Conservation (phyloP, 352 stramenopile genomes). For the Pythium periplocum region DNA sequence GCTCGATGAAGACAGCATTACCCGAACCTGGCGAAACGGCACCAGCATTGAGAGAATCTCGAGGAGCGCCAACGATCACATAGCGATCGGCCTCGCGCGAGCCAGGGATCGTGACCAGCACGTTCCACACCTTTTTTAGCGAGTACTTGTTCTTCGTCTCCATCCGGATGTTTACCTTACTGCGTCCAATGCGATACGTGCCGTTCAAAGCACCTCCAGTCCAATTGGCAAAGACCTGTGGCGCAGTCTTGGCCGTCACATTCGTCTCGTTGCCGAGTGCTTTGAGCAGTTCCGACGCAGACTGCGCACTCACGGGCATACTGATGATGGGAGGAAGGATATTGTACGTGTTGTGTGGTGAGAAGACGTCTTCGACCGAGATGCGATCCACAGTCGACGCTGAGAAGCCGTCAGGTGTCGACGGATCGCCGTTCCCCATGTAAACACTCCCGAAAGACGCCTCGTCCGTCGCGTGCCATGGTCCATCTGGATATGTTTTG, state of each 20-base stretch:
- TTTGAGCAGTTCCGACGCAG: constrained; percentile 47
- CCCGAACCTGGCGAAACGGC: constrained; percentile 59
- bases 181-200: constrained; percentile 28
- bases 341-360: constrained; percentile 78
- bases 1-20: constrained; percentile 75
- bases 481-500: constrained; percentile 54
- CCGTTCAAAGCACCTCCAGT: constrained; percentile 21
- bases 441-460: constrained; percentile 71
- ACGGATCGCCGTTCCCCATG: constrained; percentile 83
- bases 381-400: constrained; percentile 50
- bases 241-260: constrained; percentile 20
- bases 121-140: constrained; percentile 74
- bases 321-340: constrained; percentile 65
- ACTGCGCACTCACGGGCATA: constrained; percentile 59
- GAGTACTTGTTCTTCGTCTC: constrained; percentile 66
- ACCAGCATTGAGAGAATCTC: constrained; percentile 64
- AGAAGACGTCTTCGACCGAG: constrained; percentile 74
- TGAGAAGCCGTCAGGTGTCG: constrained; percentile 68
- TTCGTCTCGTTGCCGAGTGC: constrained; percentile 10
- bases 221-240: constrained; percentile 39
- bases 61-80: constrained; percentile 64
- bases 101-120: constrained; percentile 65
- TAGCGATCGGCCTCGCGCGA: constrained; percentile 72
- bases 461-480: constrained; percentile 49
- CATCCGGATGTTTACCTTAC: constrained; percentile 29